Evolutionary conservation across 2,329 filamentous ascomycete species (phyloP), one percentile per base, ranked within the genome.

Genomic region (Neofusicoccum kwambonambiense): DNA sequence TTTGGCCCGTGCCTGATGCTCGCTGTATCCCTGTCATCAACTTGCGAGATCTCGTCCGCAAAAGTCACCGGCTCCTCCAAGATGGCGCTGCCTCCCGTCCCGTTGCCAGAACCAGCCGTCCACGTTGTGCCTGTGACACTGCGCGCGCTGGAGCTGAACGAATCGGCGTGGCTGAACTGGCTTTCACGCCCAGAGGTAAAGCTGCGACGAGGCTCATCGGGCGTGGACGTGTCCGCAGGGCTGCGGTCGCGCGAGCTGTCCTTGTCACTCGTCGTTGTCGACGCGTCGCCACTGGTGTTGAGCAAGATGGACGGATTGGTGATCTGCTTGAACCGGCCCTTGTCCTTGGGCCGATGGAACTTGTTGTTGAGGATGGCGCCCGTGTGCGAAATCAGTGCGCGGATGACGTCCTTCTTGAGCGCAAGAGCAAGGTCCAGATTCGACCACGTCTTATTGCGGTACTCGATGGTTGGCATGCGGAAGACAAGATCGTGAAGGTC

Each of bases 401-500:
- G 91, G 74, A 97, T 92, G 65, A 98, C 91, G 52, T 96, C 93
- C 75, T 93, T 96, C 81, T 99, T 98, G 62, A 99, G 84, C 13
- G 93, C 90, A 54, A 98, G 83, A 0, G 94, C 93, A 9, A 99
- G 86, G 73, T 99, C 95, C 6, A 99, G 85, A 75, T 98, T 99
- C 6, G 93, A 97, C 95, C 95, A 99, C 8, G 93, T 98, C 82
- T 99, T 99, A 83, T 99, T 99, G 68, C 92, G 88, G 80, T 97
- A 98, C 76, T 99, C 95, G 52, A 99, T 89, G 2, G 91, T 90
- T 3, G 95, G 95, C 79, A 99, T 87, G 39, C 92, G 89, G 85
- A 99, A 99, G 56, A 99, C 95, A 70, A 99, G 96, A 74, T 98
- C 90, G 78, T 99, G 94, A 15, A 99, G 90, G 77, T 99, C 96